Conservation (phyloP, 139 green algal species). For the Yamagishiella unicocca region DNA sequence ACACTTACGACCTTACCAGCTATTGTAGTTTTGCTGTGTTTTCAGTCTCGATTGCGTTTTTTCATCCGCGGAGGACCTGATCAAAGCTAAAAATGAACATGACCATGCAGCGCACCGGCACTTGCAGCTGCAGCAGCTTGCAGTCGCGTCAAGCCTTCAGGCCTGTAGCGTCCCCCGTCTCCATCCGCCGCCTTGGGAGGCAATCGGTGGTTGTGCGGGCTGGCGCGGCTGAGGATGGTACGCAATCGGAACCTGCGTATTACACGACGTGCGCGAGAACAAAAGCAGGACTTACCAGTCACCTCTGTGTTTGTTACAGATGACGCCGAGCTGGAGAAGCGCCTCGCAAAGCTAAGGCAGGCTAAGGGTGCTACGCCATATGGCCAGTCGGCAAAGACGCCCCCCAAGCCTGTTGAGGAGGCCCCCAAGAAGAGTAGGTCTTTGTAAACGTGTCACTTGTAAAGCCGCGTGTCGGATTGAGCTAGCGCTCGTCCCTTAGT, state of each 20-base stretch:
- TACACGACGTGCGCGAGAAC: no score
- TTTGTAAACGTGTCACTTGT: neutral
- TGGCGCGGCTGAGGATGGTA: conserved; percentile 6
- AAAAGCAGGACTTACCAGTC: neutral
- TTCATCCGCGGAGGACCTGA: no score
- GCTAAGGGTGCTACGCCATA: conserved; percentile 78
- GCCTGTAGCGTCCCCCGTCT: neutral
- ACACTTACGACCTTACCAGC: no score
- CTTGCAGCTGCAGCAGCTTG: neutral
- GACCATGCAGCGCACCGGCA: neutral
- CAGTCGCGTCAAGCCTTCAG: neutral
- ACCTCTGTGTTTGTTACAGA: neutral
- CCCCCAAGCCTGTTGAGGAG: neutral
- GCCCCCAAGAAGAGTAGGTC: conserved; percentile 29
- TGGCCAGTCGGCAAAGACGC: conserved; percentile 64
- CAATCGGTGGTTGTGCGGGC: conserved; percentile 1
- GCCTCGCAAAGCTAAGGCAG: conserved; percentile 75
- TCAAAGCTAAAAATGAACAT: neutral
- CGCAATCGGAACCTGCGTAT: neutral
- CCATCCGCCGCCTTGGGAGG: no score
- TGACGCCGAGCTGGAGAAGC: conserved; percentile 79
- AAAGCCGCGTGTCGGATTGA: no score
- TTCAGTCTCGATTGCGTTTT: no score
- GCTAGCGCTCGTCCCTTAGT: no score
- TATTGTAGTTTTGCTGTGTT: no score